Evolutionary conservation across 2,329 filamentous ascomycete genomes (phyloP).

Genomic region (Talaromyces atroroseus): DNA sequence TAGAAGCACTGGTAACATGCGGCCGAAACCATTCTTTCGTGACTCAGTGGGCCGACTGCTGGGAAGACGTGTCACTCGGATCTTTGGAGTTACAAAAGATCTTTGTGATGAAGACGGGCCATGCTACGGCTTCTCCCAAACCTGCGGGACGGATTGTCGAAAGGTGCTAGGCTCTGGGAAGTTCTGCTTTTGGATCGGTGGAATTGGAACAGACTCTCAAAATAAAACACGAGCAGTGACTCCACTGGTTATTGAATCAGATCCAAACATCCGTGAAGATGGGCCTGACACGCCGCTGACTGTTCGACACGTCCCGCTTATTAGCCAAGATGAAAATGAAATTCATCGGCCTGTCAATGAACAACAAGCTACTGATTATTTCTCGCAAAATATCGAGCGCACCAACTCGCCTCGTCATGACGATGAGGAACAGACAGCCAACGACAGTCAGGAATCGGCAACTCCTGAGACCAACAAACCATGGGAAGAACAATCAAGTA

Average conservation of each 20-base stretch:
- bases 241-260: constrained; percentile 3
- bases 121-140: constrained; percentile 58
- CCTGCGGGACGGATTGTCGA: constrained; percentile 57
- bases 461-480: background rate
- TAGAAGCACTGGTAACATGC: constrained; percentile 14
- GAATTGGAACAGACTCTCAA: background rate
- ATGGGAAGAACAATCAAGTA: constrained; percentile 8
- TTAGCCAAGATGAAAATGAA: background rate
- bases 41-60: constrained; percentile 33
- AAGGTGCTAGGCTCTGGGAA: constrained; percentile 33
- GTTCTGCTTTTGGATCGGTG: constrained; percentile 10
- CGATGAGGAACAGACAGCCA: constrained; percentile 9
- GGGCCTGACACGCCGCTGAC: constrained; percentile 14
- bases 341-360: background rate
- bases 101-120: constrained; percentile 54
- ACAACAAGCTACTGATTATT: constrained; percentile 5
- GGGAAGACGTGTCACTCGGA: constrained; percentile 40
- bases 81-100: constrained; percentile 47
- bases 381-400: constrained; percentile 5
- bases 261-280: background rate
- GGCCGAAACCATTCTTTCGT: constrained; percentile 18
- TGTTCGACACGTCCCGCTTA: constrained; percentile 6
- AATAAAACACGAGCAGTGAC: background rate
- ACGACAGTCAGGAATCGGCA: constrained; percentile 3
- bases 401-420: background rate